Evolutionary conservation across 805 yeast genomes (phyloP).

Genomic region (Aciculoconidium aculeatum): DNA sequence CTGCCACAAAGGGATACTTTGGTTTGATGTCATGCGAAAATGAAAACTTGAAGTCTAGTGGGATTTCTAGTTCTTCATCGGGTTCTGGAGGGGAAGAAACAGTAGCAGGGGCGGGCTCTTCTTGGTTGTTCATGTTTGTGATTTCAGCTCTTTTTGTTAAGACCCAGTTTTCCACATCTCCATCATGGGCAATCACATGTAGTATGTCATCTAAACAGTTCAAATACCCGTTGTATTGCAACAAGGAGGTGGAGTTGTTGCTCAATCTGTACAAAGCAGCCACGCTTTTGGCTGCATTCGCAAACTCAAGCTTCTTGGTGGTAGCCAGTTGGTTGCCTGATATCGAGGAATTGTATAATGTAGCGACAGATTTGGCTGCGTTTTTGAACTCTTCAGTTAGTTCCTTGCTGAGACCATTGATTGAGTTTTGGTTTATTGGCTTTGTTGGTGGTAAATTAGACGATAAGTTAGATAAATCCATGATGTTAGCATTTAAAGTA

Average conservation of each 20-base stretch:
- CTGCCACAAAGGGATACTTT: constrained; percentile 24
- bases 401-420: constrained; percentile 45
- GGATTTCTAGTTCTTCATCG: constrained; percentile 11
- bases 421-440: constrained; percentile 43
- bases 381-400: constrained; percentile 58
- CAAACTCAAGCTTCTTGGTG: constrained; percentile 25
- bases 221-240: constrained; percentile 53
- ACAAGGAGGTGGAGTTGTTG: constrained; percentile 43
- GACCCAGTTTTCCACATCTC: constrained; percentile 51
- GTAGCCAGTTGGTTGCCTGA: constrained; percentile 9
- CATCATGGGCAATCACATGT: constrained; percentile 31
- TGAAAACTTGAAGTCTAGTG: constrained; percentile 26
- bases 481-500: constrained; percentile 13
- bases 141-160: constrained; percentile 43
- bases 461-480: constrained; percentile 63
- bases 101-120: not conserved
- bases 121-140: constrained; percentile 6
- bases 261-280: constrained; percentile 55
- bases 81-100: constrained; percentile 1
- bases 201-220: constrained; percentile 56
- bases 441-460: constrained; percentile 48
- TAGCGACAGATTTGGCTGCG: constrained; percentile 69
- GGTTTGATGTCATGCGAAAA: constrained; percentile 24
- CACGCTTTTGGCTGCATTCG: constrained; percentile 38
- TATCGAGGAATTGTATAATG: constrained; percentile 28